Conservation (phyloP, 129 eudicot species). For the Erigeron canadensis region DNA sequence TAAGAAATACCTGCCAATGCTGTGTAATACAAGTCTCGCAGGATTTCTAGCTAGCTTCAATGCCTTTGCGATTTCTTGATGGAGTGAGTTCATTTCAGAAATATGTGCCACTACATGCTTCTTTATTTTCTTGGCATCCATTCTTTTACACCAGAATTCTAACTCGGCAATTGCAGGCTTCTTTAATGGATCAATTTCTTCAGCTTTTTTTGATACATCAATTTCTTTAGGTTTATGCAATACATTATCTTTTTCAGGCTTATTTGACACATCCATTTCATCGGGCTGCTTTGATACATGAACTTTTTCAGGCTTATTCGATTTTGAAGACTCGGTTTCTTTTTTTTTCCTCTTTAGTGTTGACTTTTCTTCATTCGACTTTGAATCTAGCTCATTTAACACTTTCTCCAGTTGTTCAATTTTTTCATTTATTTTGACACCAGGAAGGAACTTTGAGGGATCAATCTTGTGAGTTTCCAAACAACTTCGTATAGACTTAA, state of each 20-base stretch:
- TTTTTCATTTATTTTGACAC: conserved; percentile 39
- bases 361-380: conserved; percentile 22
- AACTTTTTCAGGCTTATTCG: conserved; percentile 2
- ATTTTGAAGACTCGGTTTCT: conserved; percentile 35
- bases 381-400: conserved; percentile 20
- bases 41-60: conserved; percentile 46
- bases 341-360: conserved; percentile 45
- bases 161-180: conserved; percentile 27
- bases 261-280: not conserved
- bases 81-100: conserved; percentile 27
- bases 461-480: conserved; percentile 55
- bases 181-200: not conserved
- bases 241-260: conserved; percentile 3
- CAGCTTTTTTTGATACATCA: not conserved
- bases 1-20: conserved; percentile 51
- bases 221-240: conserved; percentile 1
- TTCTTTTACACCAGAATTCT: conserved; percentile 34
- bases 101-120: conserved; percentile 37
- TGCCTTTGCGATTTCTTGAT: conserved; percentile 51
- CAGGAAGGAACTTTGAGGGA: conserved; percentile 42
- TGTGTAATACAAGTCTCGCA: conserved; percentile 49
- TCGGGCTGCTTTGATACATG: not conserved
- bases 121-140: conserved; percentile 40
- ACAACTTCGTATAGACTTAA: conserved; percentile 48
- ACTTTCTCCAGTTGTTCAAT: conserved; percentile 48